phyloP scores from a whole-genome alignment of 2,329 filamentous ascomycete genomes.

The Bipolaris oryzae region DNA sequence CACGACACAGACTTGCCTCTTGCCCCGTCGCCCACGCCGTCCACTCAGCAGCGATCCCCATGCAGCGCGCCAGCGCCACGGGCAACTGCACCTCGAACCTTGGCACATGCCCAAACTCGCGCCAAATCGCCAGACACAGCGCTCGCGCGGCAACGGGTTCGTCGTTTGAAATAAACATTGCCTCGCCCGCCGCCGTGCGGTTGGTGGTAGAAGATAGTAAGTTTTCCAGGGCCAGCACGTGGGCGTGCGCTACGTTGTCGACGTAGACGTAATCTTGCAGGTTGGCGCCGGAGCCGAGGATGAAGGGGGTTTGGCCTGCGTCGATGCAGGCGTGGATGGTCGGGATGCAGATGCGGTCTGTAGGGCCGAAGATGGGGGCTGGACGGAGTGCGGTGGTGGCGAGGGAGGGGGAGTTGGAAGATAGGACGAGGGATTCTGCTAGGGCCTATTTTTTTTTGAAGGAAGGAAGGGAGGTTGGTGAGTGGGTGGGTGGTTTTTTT shows the following conservation, averaged over 20 bases:
- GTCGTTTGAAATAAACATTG: slow-evolving; percentile 91
- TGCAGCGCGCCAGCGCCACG: slow-evolving; percentile 54
- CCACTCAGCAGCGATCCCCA: slow-evolving; percentile 55
- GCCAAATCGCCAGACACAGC: slow-evolving; percentile 80
- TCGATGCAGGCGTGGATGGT: slow-evolving; percentile 75
- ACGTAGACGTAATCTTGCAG: slow-evolving; percentile 75
- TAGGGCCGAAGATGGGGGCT: slow-evolving; percentile 88
- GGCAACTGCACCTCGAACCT: slow-evolving; percentile 57
- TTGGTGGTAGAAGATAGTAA: slow-evolving; percentile 76
- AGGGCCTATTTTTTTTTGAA: slow-evolving; percentile 68
- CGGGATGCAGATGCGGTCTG: slow-evolving; percentile 77
- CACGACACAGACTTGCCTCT: slow-evolving; percentile 57
- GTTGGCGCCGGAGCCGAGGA: slow-evolving; percentile 77
- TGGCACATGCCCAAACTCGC: slow-evolving; percentile 61
- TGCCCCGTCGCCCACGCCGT: slow-evolving; percentile 55
- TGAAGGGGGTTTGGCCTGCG: slow-evolving; percentile 72
- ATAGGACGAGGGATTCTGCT: slow-evolving; percentile 80
- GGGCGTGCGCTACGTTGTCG: slow-evolving; percentile 74
- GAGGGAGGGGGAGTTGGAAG: slow-evolving; percentile 71
- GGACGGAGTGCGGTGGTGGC: slow-evolving; percentile 83
- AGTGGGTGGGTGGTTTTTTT: no score
- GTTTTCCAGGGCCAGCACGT: slow-evolving; percentile 59
- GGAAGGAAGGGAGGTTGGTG: neutral
- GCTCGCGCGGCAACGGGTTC: slow-evolving; percentile 91
- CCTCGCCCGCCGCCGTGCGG: slow-evolving; percentile 72